These are phyloP conservation scores for Leishmania gerbilli DNA, from an alignment of 208 protist species.

Conservation along the genomic window DNA sequence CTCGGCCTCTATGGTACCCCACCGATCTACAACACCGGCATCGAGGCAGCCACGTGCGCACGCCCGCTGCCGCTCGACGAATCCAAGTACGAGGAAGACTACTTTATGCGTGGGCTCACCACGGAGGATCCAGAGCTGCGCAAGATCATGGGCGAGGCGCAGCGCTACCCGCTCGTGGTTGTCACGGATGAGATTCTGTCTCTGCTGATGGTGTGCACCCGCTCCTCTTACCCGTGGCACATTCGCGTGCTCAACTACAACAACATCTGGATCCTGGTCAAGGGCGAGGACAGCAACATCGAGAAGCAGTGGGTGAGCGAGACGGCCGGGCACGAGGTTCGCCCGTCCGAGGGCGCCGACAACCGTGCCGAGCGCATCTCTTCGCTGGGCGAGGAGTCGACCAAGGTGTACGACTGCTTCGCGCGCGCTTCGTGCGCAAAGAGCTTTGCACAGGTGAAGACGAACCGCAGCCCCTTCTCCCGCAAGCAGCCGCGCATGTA, in stretches of 20 bases:
- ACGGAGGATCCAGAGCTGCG: slow-evolving; percentile 55
- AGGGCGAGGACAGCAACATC: slow-evolving; percentile 50
- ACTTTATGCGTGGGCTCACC: slow-evolving; percentile 43
- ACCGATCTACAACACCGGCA: slow-evolving; percentile 59
- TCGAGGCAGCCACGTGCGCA: slow-evolving; percentile 54
- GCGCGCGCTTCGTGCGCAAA: slow-evolving; percentile 54
- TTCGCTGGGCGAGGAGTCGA: slow-evolving; percentile 73
- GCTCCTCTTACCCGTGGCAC: slow-evolving; percentile 87
- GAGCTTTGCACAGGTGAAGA: slow-evolving; percentile 51
- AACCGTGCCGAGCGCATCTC: slow-evolving; percentile 58
- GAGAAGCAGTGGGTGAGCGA: slow-evolving; percentile 90
- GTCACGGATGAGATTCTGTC: slow-evolving; percentile 85
- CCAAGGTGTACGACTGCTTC: slow-evolving; percentile 73
- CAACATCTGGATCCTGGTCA: slow-evolving; percentile 65
- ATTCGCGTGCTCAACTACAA: slow-evolving; percentile 52
- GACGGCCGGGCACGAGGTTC: slow-evolving; percentile 48
- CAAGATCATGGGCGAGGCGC: slow-evolving; percentile 46
- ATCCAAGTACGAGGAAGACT: slow-evolving; percentile 34
- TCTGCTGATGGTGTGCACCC: slow-evolving; percentile 77
- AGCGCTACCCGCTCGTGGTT: slow-evolving; percentile 60
- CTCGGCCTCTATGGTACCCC: slow-evolving; percentile 60
- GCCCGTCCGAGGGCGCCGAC: slow-evolving; percentile 66
- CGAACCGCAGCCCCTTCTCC: slow-evolving; percentile 62
- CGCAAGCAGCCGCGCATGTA: slow-evolving; percentile 76
- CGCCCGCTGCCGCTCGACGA: slow-evolving; percentile 51